A percentile compares a stretch with the other conserved stretches of the same genome.
Evolutionary conservation across 805 yeast genomes (phyloP).

Genomic region (Monosporozyma siamensis): DNA sequence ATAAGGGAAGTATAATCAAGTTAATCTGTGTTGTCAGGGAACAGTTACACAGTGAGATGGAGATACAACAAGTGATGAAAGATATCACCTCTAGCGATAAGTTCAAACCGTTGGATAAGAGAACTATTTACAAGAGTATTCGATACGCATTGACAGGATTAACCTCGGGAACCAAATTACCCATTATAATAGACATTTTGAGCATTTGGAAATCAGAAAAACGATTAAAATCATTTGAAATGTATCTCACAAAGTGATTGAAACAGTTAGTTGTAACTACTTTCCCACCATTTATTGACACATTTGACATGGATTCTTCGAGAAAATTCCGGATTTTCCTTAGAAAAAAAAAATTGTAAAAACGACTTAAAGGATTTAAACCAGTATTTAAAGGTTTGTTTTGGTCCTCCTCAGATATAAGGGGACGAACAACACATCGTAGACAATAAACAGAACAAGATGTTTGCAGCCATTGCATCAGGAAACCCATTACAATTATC

Average conservation of each 20-base stretch:
- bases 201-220: conserved; percentile 36
- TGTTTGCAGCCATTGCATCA: conserved; percentile 34
- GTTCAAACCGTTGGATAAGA: conserved; percentile 22
- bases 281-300: too few relatives aligned
- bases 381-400: too few relatives aligned
- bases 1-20: not conserved
- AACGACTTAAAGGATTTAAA: not conserved
- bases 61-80: not conserved
- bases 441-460: too few relatives aligned
- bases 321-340: not conserved
- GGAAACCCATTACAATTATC: conserved; percentile 32
- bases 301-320: not conserved
- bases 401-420: too few relatives aligned
- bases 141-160: conserved; percentile 66
- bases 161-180: conserved; percentile 59
- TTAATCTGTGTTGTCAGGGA: too few relatives aligned
- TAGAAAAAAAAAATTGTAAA: not conserved
- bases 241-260: not conserved
- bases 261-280: too few relatives aligned
- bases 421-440: too few relatives aligned
- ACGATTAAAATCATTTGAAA: conserved; percentile 11
- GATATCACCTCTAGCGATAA: too few relatives aligned
- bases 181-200: conserved; percentile 44
- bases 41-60: too few relatives aligned
- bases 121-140: conserved; percentile 44